Evolutionary conservation across 2,329 filamentous ascomycete genomes (phyloP), one percentile per base, ranked within the genome.

Genomic region (Diplocarpon mali): DNA sequence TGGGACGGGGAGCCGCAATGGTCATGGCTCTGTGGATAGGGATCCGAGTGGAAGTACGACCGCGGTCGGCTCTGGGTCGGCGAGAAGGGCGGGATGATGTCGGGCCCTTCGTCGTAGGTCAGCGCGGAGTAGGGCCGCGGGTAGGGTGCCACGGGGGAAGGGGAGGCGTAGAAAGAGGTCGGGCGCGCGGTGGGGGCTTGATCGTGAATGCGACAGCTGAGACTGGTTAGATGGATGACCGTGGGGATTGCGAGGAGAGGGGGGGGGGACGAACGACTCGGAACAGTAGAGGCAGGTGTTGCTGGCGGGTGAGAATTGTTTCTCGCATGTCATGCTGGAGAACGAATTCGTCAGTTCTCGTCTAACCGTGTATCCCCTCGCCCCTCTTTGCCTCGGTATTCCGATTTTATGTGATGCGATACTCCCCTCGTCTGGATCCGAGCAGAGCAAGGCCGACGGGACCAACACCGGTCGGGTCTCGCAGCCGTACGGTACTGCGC

Each of bases 311-410:
- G 77, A 62, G 60, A 80, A 80, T 63, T 80, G 76, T 64, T 80
- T 80, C 60, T 80, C 77, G 61, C 77, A 81, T 9, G 70, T 73
- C 76, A 80, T 80, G 63, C 77, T 81, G 30, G 5, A 55, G 41
- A 27, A 43, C 10, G 11, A 14, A 51, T 49, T 54, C 39, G 55
- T 58, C 50, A 58, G 55, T 47, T 41, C 20, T 34, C 36, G 17
- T 49, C 47, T 37, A 47, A 47, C 41, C 35, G 13, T 15, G 20
- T n/a, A 29, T 30, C 39, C 14, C 29, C 14, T 29, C 13, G 24
- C 31, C 24, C 14, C 13, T 37, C 35, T 16, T 38, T 20, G n/a
- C 15, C 12, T 17, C 5, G 40, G 28, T 42, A 37, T 27, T 32
- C 44, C 24, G 38, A 24, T 7, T n/a, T n/a, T n/a, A n/a, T n/a